Base-by-base conservation (phyloP, 345 rosid genomes). In the Citropsis articulata region DNA sequence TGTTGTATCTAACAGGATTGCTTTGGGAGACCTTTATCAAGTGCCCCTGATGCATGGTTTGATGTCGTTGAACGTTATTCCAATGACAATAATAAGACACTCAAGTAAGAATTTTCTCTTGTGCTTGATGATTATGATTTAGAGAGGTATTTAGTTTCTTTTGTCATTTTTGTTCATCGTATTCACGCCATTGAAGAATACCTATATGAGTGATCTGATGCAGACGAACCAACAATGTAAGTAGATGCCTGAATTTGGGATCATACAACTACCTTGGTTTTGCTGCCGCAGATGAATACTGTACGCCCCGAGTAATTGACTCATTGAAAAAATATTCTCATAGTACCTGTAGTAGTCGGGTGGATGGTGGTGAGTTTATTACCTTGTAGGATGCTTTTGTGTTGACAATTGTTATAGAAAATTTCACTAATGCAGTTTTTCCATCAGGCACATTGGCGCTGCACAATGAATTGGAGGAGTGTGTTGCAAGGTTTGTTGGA, bases 181-280 rank as follows among this genome's bases (percentile, higher is more conserved):
- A 24, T 57, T 66, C 30, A 27, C 13, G 5, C 40, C 64, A 50
- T 70, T 25, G 73, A 45, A 12, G 50, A 67, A 38, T 27, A 36
- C 42, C 9, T 13, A 22, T 69, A 10, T 14, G 74, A 68, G 36
- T 22, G 42, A 28, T 75, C 71, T 67, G 8, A 3, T 81, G 87
- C 92, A 93, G 99, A 82, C 92, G 98, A 80, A 93, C 97, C 31
- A 71, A 89, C 9, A 92, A 95, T 24, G 70, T 80, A 61, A 90
- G 24, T 53, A 90, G 83, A 79, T 96, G 99, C 75, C 96, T 96
- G 63, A 96, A 96, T 84, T 82, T 96, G 90, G 99, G 98, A 6
- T 94, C 98, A 5, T 96, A 96, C 88, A 96, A 96, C 73, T 96
- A 96, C 85, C 97, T 96, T 77, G 99, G 99, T 13, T 96, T 96